A percentile compares a stretch with the other conserved stretches of the same genome.
These are phyloP conservation scores for Tympanopsis confertula DNA, from an alignment of 2,329 filamentous ascomycete species.

Conservation along the genomic window DNA sequence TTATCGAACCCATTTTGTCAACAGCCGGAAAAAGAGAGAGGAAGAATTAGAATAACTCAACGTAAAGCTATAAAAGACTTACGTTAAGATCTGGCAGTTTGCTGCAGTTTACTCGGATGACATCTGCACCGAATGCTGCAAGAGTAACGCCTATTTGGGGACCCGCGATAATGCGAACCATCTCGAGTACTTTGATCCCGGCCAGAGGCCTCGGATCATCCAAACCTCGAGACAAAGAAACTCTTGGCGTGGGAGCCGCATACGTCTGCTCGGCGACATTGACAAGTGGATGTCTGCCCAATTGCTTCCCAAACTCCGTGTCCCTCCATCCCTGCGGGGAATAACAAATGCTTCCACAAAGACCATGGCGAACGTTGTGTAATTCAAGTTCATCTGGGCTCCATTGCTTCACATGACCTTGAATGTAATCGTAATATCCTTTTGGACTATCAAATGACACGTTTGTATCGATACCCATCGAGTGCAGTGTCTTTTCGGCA, in stretches of 20 bases:
- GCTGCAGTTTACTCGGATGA: constrained; percentile 30
- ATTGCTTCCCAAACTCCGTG: constrained; percentile 5
- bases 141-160: constrained; percentile 27
- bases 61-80: neutral
- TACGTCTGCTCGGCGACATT: neutral
- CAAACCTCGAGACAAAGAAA: constrained; percentile 1
- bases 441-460: constrained; percentile 1
- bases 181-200: constrained; percentile 20
- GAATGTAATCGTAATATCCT: constrained; percentile 3
- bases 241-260: constrained; percentile 1
- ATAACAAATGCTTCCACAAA: constrained; percentile 4
- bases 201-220: constrained; percentile 6
- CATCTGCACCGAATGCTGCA: constrained; percentile 30
- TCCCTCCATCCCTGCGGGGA: constrained; percentile 5
- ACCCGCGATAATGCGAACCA: constrained; percentile 29
- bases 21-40: too few relatives aligned
- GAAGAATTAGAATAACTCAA: too few relatives aligned
- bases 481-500: neutral
- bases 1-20: too few relatives aligned
- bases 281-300: constrained; percentile 4
- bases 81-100: constrained; percentile 21
- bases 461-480: constrained; percentile 1
- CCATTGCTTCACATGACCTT: constrained; percentile 1
- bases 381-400: constrained; percentile 3
- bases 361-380: constrained; percentile 1